Percentiles rank a stretch among this genome's conserved stretches.
These are phyloP conservation scores for Phytophthora syringae DNA, from an alignment of 352 stramenopile genomes.

Conservation along the genomic window DNA sequence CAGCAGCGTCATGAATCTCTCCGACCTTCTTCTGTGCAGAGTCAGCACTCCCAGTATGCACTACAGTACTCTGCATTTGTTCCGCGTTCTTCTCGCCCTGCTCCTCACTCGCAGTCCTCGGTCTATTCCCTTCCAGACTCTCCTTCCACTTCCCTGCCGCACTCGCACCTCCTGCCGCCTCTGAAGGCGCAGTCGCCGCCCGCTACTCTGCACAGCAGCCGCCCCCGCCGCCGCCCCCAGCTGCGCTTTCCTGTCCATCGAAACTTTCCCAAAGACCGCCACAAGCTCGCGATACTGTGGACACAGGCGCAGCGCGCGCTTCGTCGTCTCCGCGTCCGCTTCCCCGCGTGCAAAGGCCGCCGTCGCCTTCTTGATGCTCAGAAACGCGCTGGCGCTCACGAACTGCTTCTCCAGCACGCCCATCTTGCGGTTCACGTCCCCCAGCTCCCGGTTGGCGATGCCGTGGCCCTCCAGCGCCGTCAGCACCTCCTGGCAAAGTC, in stretches of 20 bases:
- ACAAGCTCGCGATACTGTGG: conserved; percentile 39
- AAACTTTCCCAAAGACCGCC: conserved; percentile 18
- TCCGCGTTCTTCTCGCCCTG: background rate
- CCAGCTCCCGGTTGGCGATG: conserved; percentile 17
- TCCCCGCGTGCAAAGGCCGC: conserved; percentile 31
- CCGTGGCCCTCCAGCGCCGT: conserved; percentile 19
- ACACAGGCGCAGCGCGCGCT: conserved; percentile 30
- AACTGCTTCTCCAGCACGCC: conserved; percentile 27
- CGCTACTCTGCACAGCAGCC: conserved; percentile 5
- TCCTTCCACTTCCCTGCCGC: conserved; percentile 26
- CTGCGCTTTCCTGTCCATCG: background rate
- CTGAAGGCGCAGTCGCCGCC: background rate
- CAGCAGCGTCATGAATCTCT: background rate
- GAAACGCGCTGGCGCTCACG: conserved; percentile 13
- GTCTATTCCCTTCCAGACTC: conserved; percentile 18
- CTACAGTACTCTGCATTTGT: background rate
- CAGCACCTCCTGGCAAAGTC: conserved; percentile 25
- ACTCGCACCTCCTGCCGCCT: background rate
- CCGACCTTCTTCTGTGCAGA: no score
- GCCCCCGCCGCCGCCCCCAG: background rate
- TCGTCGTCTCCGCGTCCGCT: conserved; percentile 2
- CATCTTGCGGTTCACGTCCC: conserved; percentile 27
- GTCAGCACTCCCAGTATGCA: no score
- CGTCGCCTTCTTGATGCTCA: conserved; percentile 24
- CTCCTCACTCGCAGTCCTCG: background rate